Conservation (phyloP, 768 basidiomycete genomes). For the Tephrocybe rancida region DNA sequence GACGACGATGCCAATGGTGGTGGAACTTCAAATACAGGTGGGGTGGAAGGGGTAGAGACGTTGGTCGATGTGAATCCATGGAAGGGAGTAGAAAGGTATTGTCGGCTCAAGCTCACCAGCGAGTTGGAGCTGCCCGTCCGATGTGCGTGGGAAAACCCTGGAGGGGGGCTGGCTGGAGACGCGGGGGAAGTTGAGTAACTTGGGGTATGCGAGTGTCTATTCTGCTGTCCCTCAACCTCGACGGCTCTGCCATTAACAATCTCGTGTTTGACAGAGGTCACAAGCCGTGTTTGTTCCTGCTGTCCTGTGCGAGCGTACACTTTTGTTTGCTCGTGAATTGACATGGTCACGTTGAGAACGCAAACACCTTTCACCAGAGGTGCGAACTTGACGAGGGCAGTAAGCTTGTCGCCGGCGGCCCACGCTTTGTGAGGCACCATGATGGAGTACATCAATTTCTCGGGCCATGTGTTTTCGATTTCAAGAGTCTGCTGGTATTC, state of each 20-base stretch:
- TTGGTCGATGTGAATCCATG: constrained; percentile 3
- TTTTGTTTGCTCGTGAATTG: constrained; percentile 76
- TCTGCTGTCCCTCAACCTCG: constrained; percentile 28
- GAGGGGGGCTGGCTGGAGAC: constrained; percentile 11
- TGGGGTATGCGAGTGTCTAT: constrained; percentile 15
- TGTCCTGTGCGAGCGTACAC: constrained; percentile 52
- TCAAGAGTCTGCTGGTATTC: constrained; percentile 97
- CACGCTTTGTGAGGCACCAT: constrained; percentile 96
- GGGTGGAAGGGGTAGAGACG: not conserved
- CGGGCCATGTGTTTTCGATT: constrained; percentile 96
- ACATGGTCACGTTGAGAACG: constrained; percentile 66
- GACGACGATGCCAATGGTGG: not conserved
- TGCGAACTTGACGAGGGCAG: constrained; percentile 83
- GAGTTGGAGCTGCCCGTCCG: constrained; percentile 11
- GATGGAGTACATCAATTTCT: constrained; percentile 94
- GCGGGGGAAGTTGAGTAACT: constrained; percentile 14
- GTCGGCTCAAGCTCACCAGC: constrained; percentile 5
- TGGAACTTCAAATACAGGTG: not conserved
- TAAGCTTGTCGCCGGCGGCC: constrained; percentile 86
- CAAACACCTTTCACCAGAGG: constrained; percentile 85
- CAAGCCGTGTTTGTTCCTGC: constrained; percentile 63
- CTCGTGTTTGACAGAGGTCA: constrained; percentile 69
- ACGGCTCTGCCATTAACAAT: constrained; percentile 62
- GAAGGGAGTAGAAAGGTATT: constrained; percentile 1
- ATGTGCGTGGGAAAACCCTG: not conserved